Percentiles rank a stretch among this genome's conserved stretches.
These are phyloP conservation scores for Zoysia pacifica DNA, from an alignment of 176 grass and related monocot genomes.

Conservation along the genomic window DNA sequence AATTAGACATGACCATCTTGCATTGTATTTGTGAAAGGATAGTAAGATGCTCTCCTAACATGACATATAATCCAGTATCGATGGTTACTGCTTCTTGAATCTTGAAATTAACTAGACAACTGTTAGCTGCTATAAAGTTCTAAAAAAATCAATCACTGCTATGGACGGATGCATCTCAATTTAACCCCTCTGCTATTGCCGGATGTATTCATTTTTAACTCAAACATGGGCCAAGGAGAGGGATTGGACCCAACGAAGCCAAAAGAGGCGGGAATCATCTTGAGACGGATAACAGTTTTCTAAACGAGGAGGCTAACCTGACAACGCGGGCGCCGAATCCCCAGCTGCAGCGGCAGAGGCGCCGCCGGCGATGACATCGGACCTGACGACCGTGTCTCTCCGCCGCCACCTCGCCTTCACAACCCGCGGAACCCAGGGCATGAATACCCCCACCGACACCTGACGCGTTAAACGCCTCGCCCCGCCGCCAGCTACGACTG, in stretches of 20 bases:
- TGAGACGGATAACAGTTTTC: background rate
- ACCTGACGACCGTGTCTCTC: constrained; percentile 10
- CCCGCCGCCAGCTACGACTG: constrained; percentile 9
- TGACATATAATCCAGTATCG: background rate
- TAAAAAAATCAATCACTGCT: constrained; percentile 4
- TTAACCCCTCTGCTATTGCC: background rate
- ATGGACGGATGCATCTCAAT: background rate
- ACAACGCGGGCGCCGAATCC: constrained; percentile 19
- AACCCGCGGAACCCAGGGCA: constrained; percentile 5
- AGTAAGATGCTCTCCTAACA: background rate
- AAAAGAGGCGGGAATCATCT: background rate
- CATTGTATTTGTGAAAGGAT: constrained; percentile 5
- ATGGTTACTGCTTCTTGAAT: background rate
- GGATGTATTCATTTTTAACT: background rate
- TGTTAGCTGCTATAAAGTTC: background rate
- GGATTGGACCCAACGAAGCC: background rate
- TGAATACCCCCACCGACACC: constrained; percentile 7
- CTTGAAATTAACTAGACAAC: background rate
- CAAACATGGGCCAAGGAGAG: background rate
- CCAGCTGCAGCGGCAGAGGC: background rate
- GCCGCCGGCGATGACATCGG: background rate
- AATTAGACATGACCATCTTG: constrained; percentile 1
- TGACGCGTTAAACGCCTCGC: background rate
- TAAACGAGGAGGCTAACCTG: constrained; percentile 26
- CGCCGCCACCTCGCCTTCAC: constrained; percentile 26